Evolutionary conservation across 1,284 basidiomycete species (phyloP).

Genomic region (Ustilago trichophora): DNA sequence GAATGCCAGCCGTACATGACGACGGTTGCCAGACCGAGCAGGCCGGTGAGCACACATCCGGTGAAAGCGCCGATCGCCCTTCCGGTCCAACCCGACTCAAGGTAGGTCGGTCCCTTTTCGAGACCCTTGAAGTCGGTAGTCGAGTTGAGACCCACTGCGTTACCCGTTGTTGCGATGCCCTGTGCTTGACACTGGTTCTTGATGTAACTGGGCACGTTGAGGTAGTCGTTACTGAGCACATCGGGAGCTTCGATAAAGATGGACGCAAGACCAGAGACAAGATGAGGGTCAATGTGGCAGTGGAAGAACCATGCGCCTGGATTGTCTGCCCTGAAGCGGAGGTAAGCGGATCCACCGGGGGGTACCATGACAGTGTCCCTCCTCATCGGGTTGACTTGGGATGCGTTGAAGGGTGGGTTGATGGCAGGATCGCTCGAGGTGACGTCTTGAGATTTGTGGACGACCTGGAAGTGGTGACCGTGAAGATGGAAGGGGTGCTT

Average conservation of each 20-base stretch:
- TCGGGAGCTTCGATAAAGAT: slow-evolving; percentile 80
- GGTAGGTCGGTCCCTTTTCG: slow-evolving; percentile 28
- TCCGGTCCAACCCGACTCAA: slow-evolving; percentile 54
- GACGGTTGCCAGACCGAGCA: slow-evolving; percentile 81
- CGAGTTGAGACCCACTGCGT: slow-evolving; percentile 60
- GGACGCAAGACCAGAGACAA: slow-evolving; percentile 76
- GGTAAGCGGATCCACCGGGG: slow-evolving; percentile 47
- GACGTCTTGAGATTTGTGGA: slow-evolving; percentile 77
- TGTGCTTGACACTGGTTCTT: slow-evolving; percentile 78
- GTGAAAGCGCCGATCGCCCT: slow-evolving; percentile 78
- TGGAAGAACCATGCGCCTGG: slow-evolving; percentile 57
- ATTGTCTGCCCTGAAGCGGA: slow-evolving; percentile 59
- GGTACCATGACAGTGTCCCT: slow-evolving; percentile 67
- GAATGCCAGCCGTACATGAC: slow-evolving; percentile 75
- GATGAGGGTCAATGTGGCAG: slow-evolving; percentile 59
- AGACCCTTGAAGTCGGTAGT: slow-evolving; percentile 50
- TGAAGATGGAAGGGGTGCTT: slow-evolving; percentile 41
- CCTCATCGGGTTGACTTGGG: slow-evolving; percentile 67
- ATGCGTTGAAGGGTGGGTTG: slow-evolving; percentile 84
- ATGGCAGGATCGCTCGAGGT: slow-evolving; percentile 78
- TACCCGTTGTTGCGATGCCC: slow-evolving; percentile 69
- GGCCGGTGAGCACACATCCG: slow-evolving; percentile 82
- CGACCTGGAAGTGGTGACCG: slow-evolving; percentile 57
- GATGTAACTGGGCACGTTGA: slow-evolving; percentile 71
- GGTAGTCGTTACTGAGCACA: slow-evolving; percentile 67